phyloP scores from a whole-genome alignment of 768 basidiomycete species.

The Termitomyces sp. region DNA sequence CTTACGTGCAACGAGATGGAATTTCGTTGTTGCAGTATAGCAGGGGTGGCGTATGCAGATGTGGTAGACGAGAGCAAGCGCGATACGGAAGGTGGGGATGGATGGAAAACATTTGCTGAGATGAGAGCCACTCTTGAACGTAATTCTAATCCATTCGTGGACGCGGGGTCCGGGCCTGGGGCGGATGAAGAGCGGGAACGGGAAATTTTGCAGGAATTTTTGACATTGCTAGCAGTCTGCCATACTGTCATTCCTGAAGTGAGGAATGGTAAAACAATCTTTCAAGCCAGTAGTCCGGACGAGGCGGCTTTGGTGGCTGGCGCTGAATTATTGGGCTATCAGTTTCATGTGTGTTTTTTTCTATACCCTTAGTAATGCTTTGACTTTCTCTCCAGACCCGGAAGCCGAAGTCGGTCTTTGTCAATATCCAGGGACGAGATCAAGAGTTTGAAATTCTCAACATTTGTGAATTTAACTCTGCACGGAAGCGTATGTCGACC shows the following conservation, averaged over 20 bases:
- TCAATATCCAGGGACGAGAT: conserved; percentile 68
- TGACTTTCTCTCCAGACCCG: conserved; percentile 55
- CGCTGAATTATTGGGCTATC: conserved; percentile 88
- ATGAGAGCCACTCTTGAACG: conserved; percentile 55
- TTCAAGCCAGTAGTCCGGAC: conserved; percentile 96
- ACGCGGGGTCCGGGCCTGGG: conserved; percentile 33
- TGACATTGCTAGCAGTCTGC: conserved; percentile 88
- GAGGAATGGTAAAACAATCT: conserved; percentile 84
- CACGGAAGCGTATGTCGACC: conserved; percentile 97
- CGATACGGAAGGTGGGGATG: conserved; percentile 52
- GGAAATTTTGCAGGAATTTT: conserved; percentile 63
- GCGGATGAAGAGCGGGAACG: conserved; percentile 37
- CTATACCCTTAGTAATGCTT: background rate
- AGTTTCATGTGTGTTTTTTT: conserved; percentile 75
- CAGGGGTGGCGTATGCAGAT: conserved; percentile 86
- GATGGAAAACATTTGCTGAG: conserved; percentile 80
- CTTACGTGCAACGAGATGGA: conserved; percentile 99
- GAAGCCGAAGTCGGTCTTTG: conserved; percentile 94
- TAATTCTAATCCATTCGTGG: conserved; percentile 57
- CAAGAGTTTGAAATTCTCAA: conserved; percentile 91
- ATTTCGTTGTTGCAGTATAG: conserved; percentile 87
- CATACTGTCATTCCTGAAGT: conserved; percentile 98
- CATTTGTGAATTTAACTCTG: conserved; percentile 98
- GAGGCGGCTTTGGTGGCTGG: conserved; percentile 95
- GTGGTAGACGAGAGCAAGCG: conserved; percentile 85